Evolutionary conservation across 495 filamentous ascomycete genomes (phyloP).

Genomic region (Polyplosphaeria fusca): DNA sequence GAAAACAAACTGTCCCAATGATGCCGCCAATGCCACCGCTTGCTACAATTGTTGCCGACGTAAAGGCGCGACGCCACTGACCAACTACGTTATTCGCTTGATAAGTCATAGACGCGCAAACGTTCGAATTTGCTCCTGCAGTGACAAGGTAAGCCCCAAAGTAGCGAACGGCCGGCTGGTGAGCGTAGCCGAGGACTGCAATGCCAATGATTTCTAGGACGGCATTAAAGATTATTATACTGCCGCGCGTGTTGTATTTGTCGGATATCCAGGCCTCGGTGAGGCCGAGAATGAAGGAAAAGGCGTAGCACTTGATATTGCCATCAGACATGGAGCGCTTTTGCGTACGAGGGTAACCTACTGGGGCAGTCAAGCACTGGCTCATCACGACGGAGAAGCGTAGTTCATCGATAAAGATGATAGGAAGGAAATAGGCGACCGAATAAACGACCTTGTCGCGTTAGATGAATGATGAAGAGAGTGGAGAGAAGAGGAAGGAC

Average conservation of each 20-base stretch:
- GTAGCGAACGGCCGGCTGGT: slow-evolving; percentile 51
- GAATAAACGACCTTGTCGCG: slow-evolving; percentile 46
- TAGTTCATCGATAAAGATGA: slow-evolving; percentile 47
- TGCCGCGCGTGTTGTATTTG: background rate
- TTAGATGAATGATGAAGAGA: slow-evolving; percentile 43
- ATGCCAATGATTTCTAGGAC: background rate
- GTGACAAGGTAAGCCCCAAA: slow-evolving; percentile 62
- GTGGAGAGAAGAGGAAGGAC: background rate
- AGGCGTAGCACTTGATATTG: too few relatives aligned
- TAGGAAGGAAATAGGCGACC: slow-evolving; percentile 50
- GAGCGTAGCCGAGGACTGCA: slow-evolving; percentile 38
- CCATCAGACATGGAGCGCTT: too few relatives aligned
- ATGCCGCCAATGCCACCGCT: slow-evolving; percentile 25
- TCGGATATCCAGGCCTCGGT: background rate
- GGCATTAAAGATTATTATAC: background rate
- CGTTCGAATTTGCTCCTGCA: slow-evolving; percentile 59
- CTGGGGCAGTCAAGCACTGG: slow-evolving; percentile 46
- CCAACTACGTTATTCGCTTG: slow-evolving; percentile 36
- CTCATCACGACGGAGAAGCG: slow-evolving; percentile 43
- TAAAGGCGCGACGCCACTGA: slow-evolving; percentile 31
- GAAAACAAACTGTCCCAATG: slow-evolving; percentile 10
- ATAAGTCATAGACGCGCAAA: slow-evolving; percentile 45
- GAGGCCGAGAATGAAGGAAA: slow-evolving; percentile 36
- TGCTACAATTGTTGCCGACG: slow-evolving; percentile 37
- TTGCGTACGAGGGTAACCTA: too few relatives aligned